phyloP scores from a whole-genome alignment of 352 stramenopile species.

The Phytopythium sindhum region DNA sequence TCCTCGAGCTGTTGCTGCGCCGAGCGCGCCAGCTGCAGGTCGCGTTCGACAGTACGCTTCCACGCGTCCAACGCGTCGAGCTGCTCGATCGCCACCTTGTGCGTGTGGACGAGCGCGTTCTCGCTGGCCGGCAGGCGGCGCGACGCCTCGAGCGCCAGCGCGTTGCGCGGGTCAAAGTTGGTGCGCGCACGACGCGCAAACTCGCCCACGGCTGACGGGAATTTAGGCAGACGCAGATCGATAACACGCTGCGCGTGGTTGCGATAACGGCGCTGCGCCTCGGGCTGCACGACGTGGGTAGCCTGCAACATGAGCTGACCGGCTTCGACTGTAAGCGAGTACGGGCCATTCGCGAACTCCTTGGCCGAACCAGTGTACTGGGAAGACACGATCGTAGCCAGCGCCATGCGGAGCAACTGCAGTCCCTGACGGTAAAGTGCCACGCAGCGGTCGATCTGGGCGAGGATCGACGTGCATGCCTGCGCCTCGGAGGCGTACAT shows the following conservation, averaged over 20 bases:
- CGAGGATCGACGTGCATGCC: conserved; percentile 63
- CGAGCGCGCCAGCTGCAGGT: conserved; percentile 43
- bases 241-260: conserved; percentile 44
- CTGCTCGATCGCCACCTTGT: conserved; percentile 76
- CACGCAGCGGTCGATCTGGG: conserved; percentile 57
- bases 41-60: conserved; percentile 48
- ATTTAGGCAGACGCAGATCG: conserved; percentile 54
- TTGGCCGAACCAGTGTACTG: conserved; percentile 60
- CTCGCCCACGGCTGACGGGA: conserved; percentile 57
- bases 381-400: conserved; percentile 60
- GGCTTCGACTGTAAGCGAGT: conserved; percentile 63
- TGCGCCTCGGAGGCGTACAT: conserved; percentile 71
- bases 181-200: conserved; percentile 57
- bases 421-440: conserved; percentile 62
- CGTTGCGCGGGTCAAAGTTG: conserved; percentile 57
- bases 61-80: conserved; percentile 68
- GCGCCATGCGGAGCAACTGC: conserved; percentile 59
- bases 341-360: conserved; percentile 69
- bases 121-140: conserved; percentile 64
- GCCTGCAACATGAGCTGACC: conserved; percentile 63
- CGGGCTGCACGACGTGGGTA: conserved; percentile 61
- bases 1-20: conserved; percentile 50
- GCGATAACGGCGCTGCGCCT: conserved; percentile 62
- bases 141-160: conserved; percentile 48
- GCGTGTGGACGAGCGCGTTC: conserved; percentile 68